Percentiles rank a stretch among this genome's conserved stretches.
Conservation (phyloP, 257 asterid genomes). For the Ehretia macrophylla region DNA sequence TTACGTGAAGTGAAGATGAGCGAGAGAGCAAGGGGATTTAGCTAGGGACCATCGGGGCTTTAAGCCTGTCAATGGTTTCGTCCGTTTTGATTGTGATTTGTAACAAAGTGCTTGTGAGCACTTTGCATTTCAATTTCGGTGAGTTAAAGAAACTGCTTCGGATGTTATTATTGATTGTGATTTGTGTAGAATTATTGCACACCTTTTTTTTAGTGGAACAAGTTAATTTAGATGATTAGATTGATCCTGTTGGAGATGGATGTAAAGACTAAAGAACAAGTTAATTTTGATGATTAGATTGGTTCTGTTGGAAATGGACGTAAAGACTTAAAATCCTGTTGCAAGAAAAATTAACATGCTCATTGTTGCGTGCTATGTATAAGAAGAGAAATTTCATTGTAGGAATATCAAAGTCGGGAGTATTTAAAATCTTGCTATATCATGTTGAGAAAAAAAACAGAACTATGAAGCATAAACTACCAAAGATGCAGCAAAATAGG, state of each 20-base stretch:
- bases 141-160: constrained; percentile 18
- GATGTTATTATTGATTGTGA: neutral
- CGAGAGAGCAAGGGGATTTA: constrained; percentile 59
- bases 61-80: constrained; percentile 71
- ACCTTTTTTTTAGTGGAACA: neutral
- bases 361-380: too few relatives aligned
- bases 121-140: constrained; percentile 72
- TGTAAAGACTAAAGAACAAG: neutral
- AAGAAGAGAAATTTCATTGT: too few relatives aligned
- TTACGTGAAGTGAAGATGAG: constrained; percentile 39
- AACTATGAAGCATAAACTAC: too few relatives aligned
- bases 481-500: too few relatives aligned
- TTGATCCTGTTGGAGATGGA: neutral
- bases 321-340: too few relatives aligned
- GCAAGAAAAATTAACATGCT: too few relatives aligned
- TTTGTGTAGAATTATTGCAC: neutral
- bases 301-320: too few relatives aligned
- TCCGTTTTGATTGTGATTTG: constrained; percentile 83
- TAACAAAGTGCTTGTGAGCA: constrained; percentile 82
- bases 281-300: too few relatives aligned
- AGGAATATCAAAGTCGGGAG: too few relatives aligned
- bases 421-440: too few relatives aligned
- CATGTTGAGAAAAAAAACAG: too few relatives aligned
- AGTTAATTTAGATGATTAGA: neutral
- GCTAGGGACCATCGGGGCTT: constrained; percentile 76